Evolutionary conservation across 2,329 filamentous ascomycete species (phyloP).

Genomic region (Apiospora kogelbergensis): DNA sequence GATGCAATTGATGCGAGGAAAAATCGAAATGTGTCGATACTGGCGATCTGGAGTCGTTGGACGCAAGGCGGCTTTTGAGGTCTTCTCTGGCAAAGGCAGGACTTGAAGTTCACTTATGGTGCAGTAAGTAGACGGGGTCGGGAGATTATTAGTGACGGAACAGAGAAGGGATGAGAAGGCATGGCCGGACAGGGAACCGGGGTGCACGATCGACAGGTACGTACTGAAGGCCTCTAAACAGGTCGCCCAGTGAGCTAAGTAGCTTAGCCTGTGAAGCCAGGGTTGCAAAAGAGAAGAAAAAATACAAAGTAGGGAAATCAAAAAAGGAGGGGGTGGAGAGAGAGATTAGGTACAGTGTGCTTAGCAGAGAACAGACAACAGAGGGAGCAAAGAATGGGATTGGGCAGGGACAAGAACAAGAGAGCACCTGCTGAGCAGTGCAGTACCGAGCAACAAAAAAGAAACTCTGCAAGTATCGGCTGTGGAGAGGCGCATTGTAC

Average conservation of each 20-base stretch:
- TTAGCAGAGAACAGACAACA: neutral
- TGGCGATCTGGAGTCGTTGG: neutral
- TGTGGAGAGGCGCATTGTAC: slow-evolving; percentile 7
- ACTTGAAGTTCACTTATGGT: slow-evolving; percentile 11
- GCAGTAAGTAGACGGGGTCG: slow-evolving; percentile 27
- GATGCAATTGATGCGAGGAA: slow-evolving; percentile 5
- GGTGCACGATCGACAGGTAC: slow-evolving; percentile 16
- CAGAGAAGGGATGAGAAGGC: slow-evolving; percentile 27
- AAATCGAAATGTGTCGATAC: neutral
- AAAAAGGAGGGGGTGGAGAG: neutral
- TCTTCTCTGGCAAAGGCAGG: slow-evolving; percentile 1
- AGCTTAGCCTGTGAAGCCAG: neutral
- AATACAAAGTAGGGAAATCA: neutral
- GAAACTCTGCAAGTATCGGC: neutral
- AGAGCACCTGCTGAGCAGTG: neutral
- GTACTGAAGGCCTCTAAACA: slow-evolving; percentile 15
- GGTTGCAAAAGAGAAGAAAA: neutral
- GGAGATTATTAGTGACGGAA: slow-evolving; percentile 31
- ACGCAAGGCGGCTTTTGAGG: neutral
- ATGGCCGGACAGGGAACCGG: slow-evolving; percentile 27
- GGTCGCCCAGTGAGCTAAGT: slow-evolving; percentile 11
- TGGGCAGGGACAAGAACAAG: neutral
- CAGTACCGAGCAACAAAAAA: neutral
- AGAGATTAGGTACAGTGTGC: neutral
- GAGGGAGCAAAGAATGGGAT: neutral